These are phyloP conservation scores for Artemisia argyi DNA, from an alignment of 129 eudicot species.

Conservation along the genomic window DNA sequence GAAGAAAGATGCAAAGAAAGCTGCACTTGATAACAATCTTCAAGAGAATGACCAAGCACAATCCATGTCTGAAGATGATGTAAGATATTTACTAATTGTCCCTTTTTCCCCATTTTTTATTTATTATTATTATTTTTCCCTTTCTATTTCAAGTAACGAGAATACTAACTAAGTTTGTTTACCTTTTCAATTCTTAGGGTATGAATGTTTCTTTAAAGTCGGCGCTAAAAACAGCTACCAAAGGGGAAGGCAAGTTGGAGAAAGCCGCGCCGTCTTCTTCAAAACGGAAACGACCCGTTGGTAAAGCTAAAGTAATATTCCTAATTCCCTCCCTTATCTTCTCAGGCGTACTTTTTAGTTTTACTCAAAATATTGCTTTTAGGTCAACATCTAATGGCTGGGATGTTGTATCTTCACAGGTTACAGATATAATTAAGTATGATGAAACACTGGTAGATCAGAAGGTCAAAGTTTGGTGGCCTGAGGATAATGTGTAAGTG, in stretches of 20 bases:
- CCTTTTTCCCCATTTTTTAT: background rate
- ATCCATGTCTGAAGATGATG: conserved; percentile 50
- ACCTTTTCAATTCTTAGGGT: conserved; percentile 44
- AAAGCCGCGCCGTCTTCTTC: conserved; percentile 38
- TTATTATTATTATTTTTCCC: background rate
- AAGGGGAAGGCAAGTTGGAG: conserved; percentile 41
- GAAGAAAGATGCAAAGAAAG: conserved; percentile 41
- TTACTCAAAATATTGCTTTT: conserved; percentile 1
- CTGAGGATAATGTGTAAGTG: conserved; percentile 61
- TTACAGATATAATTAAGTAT: conserved; percentile 27
- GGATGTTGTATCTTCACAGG: conserved; percentile 38
- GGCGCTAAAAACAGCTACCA: conserved; percentile 46
- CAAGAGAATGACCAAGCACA: conserved; percentile 42
- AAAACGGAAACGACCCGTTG: conserved; percentile 63
- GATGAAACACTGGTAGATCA: conserved; percentile 60
- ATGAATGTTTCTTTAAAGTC: conserved; percentile 43
- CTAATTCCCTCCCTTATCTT: conserved; percentile 1
- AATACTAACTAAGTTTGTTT: conserved; percentile 8
- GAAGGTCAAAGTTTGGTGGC: conserved; percentile 92
- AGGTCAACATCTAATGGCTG: conserved; percentile 13
- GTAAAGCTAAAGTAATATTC: conserved; percentile 48
- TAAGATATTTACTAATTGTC: conserved; percentile 20
- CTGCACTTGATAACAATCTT: conserved; percentile 41
- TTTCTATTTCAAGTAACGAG: conserved; percentile 1
- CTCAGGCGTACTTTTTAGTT: conserved; percentile 5